Evolutionary conservation across 306 rosid species (phyloP).

Genomic region (Canavalia ensiformis): DNA sequence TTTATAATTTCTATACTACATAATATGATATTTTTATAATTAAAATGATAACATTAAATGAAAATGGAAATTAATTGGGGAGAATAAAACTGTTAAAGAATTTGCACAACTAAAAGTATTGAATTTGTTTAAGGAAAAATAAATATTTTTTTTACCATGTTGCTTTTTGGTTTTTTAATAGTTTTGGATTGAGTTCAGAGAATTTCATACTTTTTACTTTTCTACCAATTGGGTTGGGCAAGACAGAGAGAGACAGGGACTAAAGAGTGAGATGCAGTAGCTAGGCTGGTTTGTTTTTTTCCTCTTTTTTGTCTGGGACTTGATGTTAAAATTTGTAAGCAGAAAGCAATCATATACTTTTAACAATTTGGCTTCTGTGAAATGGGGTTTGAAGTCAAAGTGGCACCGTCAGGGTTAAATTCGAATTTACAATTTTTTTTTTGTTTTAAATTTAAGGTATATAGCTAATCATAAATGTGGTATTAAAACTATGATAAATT

Average conservation of each 20-base stretch:
- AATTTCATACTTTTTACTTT: too few species aligned
- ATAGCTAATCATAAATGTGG: not conserved
- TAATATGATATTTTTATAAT: too few species aligned
- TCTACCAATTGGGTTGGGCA: not conserved
- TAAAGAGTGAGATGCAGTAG: slow-evolving; percentile 32
- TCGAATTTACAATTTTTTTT: not conserved
- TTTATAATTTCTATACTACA: too few species aligned
- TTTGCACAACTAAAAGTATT: too few species aligned
- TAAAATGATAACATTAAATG: too few species aligned
- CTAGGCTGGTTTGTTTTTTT: slow-evolving; percentile 19
- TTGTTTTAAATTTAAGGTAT: not conserved
- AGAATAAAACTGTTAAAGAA: too few species aligned
- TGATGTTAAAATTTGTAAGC: slow-evolving; percentile 7
- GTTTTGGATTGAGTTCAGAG: too few species aligned
- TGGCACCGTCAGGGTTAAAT: not conserved
- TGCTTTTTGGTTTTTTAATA: too few species aligned
- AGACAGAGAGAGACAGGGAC: slow-evolving; percentile 12
- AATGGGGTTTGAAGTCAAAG: slow-evolving; percentile 11
- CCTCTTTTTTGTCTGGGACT: not conserved
- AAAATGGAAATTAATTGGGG: too few species aligned
- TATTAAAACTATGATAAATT: not conserved
- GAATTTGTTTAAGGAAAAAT: too few species aligned
- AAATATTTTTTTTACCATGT: too few species aligned
- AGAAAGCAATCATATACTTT: slow-evolving; percentile 8
- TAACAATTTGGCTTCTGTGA: slow-evolving; percentile 14